Conservation (phyloP, 805 yeast genomes). For the Teunomyces tritomae region DNA sequence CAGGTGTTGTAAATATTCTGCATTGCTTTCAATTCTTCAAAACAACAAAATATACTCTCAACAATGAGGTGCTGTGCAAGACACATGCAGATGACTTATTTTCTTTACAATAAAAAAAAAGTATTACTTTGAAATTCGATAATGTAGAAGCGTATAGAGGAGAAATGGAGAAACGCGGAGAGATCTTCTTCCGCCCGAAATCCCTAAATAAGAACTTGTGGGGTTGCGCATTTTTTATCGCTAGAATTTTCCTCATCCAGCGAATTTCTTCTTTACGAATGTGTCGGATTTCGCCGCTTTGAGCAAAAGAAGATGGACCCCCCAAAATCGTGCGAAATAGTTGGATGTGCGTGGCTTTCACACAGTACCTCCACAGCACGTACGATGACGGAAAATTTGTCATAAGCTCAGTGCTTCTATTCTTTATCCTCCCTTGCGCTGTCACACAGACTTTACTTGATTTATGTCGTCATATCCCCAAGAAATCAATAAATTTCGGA, state of each 20-base stretch:
- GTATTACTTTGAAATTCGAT: neutral
- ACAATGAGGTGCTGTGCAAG: neutral
- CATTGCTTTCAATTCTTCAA: conserved; percentile 6
- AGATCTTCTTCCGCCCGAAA: neutral
- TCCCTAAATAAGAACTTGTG: neutral
- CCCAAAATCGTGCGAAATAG: too few relatives aligned
- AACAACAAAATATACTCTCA: neutral
- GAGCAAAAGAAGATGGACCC: neutral
- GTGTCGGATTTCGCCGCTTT: neutral
- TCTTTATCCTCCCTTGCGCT: neutral
- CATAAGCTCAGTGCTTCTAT: neutral
- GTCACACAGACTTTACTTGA: neutral
- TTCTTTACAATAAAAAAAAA: neutral
- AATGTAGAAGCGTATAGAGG: neutral
- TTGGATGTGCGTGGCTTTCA: too few relatives aligned
- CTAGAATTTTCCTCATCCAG: neutral
- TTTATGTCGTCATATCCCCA: neutral
- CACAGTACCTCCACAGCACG: too few relatives aligned
- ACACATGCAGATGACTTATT: neutral
- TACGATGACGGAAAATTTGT: neutral
- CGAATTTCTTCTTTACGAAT: neutral
- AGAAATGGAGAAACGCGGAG: neutral
- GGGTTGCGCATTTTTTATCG: conserved; percentile 1
- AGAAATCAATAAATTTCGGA: neutral
- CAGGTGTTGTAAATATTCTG: conserved; percentile 21